Evolutionary conservation across 78 protist genomes (phyloP), one percentile per base, ranked within the genome.

Genomic region (Paratrimastix pyriformis): DNA sequence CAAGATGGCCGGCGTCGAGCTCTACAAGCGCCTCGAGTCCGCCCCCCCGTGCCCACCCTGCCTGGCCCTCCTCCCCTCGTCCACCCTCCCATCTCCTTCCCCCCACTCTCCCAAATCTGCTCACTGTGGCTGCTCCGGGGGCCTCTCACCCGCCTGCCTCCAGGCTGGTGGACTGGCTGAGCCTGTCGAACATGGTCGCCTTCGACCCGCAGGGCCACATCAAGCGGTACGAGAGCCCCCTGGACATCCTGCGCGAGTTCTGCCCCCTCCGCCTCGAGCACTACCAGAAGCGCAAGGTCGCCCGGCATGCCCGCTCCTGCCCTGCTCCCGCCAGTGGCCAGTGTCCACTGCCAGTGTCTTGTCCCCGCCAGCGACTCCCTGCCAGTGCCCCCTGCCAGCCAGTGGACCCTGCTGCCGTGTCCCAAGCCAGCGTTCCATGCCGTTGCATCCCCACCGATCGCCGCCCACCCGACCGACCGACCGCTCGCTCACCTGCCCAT

Each of bases 141-240:
- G n/a, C n/a, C n/a, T n/a, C n/a, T n/a, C n/a, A n/a, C n/a, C n/a
- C n/a, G n/a, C n/a, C n/a, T n/a, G n/a, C n/a, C n/a, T n/a, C n/a
- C n/a, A n/a, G n/a, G n/a, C n/a, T n/a, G n/a, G n/a, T n/a, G n/a
- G n/a, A n/a, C n/a, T 26, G 46, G 55, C 38, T 90, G 54, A 3
- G 71, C n/a, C 55, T 75, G 35, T 3, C 90, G 33, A 93, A 93
- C 90, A 81, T 94, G 90, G 50, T 68, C 18, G 73, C 87, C 9
- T 96, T 91, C 55, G 93, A 91, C 76, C 59, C 69, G 50, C 64
- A 84, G 42, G 93, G 91, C 8, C 75, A 69, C 35, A 83, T 96
- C 50, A 59, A 58, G 43, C 77, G 76, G 82, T 94, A 86, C 88
- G 89, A 44, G 43, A 7, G 37, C 1, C 71, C 83, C 11, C 62